Evolutionary conservation across 441 rosid genomes (phyloP).

Genomic region (Adansonia madagascariensis): DNA sequence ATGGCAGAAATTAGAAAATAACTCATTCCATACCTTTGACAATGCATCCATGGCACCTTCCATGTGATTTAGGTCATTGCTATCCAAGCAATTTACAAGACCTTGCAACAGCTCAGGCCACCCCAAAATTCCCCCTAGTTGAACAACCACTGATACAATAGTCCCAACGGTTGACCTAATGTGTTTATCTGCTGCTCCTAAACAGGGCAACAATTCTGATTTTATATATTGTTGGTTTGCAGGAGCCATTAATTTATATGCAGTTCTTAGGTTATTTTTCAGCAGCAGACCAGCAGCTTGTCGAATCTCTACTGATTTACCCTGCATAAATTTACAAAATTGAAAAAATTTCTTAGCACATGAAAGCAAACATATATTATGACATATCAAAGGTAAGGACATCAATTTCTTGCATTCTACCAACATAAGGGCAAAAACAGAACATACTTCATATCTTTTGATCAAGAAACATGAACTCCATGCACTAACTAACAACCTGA

Average conservation of each 20-base stretch:
- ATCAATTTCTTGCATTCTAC: constrained; percentile 3
- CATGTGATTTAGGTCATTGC: constrained; percentile 85
- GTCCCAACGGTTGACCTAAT: constrained; percentile 93
- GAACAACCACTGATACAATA: constrained; percentile 73
- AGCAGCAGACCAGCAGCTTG: constrained; percentile 97
- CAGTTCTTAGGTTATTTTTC: constrained; percentile 83
- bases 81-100: constrained; percentile 82
- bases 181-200: constrained; percentile 87
- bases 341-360: not conserved
- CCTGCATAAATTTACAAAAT: constrained; percentile 44
- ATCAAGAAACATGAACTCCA: not conserved
- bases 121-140: constrained; percentile 68
- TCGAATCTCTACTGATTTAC: constrained; percentile 81
- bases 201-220: constrained; percentile 82
- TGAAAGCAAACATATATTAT: constrained; percentile 1
- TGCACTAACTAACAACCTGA: not conserved
- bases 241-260: constrained; percentile 60
- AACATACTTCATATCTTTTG: not conserved
- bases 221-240: constrained; percentile 71
- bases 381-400: not conserved
- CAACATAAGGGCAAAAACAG: not conserved
- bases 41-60: constrained; percentile 99
- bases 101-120: constrained; percentile 95
- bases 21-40: constrained; percentile 69
- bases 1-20: constrained; percentile 17